Base-by-base conservation (phyloP, 192 early-diverging fungal genomes). In the Gamsiella multidivaricata region DNA sequence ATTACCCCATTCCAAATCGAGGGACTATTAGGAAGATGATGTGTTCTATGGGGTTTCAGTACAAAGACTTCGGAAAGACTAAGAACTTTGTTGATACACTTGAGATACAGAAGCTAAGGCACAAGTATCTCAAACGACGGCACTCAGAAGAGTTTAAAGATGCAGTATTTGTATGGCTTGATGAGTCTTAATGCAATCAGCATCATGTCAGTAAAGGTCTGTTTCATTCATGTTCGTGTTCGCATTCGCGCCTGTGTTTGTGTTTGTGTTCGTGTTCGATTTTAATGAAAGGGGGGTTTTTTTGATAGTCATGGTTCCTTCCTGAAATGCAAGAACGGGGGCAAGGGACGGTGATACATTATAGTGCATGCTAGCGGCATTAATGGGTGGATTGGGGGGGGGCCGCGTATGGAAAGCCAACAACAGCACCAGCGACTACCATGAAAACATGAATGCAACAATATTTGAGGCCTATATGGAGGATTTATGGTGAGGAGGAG, bases 81-180 rank as follows among this genome's bases (percentile, higher is more conserved):
- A 60, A 52, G 47, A 58, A 69, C 34, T 69, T 31, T 31, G 36
- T 69, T 10, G 56, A 59, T 23, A 60, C 66, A 2, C 26, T n/a
- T 5, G 66, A 69, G 7, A 69, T 69, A 15, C 17, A 45, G 20
- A 26, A 41, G 28, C 9, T 36, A 34, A 31, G 56, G 33, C 54
- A 36, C 22, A 22, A 36, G 1, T 69, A 69, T 32, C n/a, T 69
- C 10, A n/a, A 59, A 53, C n/a, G 41, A 33, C 66, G 54, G 7
- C 45, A 66, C 42, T 54, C 64, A 22, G 64, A 54, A 8, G 20
- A 55, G 28, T 55, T 43, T 28, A 54, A 54, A 12, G 64, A 66
- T 55, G 64, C 53, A 1, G 26, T 54, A 10, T 66, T 66, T 46
- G 64, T 66, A 0, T 66, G 64, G 64, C 15, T 55, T 31, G 64